These are phyloP conservation scores for Phoma herbarum DNA, from an alignment of 2,329 filamentous ascomycete genomes.

Conservation along the genomic window DNA sequence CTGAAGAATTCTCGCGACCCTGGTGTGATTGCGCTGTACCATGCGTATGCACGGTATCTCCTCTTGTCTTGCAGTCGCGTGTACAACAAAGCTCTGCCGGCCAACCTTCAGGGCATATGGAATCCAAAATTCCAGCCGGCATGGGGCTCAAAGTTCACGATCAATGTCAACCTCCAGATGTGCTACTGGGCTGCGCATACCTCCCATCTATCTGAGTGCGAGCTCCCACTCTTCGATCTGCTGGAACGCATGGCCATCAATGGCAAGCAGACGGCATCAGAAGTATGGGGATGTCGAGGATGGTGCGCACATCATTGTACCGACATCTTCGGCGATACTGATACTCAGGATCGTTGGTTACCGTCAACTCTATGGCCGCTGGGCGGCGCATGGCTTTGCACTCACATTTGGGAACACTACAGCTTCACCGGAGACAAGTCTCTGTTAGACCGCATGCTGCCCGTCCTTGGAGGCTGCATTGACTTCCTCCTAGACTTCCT, in stretches of 20 bases:
- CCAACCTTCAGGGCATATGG: constrained; percentile 59
- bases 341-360: constrained; percentile 34
- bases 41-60: constrained; percentile 53
- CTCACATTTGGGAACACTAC: constrained; percentile 36
- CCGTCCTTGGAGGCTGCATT: constrained; percentile 48
- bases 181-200: constrained; percentile 58
- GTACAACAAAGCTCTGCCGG: constrained; percentile 49
- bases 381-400: constrained; percentile 40
- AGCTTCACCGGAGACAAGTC: constrained; percentile 30
- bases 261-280: constrained; percentile 39
- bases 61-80: constrained; percentile 46
- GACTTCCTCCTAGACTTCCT: constrained; percentile 54
- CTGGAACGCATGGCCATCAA: constrained; percentile 48
- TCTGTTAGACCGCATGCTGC: constrained; percentile 28
- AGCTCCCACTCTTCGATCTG: constrained; percentile 54
- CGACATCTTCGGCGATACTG: constrained; percentile 40
- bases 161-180: constrained; percentile 64
- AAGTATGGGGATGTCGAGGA: constrained; percentile 34
- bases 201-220: constrained; percentile 46
- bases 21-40: constrained; percentile 44
- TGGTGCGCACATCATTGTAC: constrained; percentile 42
- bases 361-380: constrained; percentile 39
- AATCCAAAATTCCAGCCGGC: constrained; percentile 53
- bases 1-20: constrained; percentile 20
- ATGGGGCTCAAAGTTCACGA: constrained; percentile 61